These are phyloP conservation scores for Zasmidium angulare DNA, from an alignment of 2,329 filamentous ascomycete species.

Conservation along the genomic window DNA sequence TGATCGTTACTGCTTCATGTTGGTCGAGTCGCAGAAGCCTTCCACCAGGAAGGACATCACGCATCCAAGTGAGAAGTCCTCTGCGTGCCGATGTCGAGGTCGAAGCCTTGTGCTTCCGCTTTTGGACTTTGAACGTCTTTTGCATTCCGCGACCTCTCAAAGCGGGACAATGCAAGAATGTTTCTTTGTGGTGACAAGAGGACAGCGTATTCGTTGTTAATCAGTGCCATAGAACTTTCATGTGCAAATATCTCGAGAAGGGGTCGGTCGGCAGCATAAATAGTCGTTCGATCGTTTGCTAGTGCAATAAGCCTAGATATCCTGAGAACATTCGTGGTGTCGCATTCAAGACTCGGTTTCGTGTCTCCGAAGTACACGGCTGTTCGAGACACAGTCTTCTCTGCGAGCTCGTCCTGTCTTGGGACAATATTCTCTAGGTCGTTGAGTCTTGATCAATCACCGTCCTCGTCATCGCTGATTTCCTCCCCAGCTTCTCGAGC, in stretches of 20 bases:
- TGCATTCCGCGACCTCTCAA: slow-evolving; percentile 6
- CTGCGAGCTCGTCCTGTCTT: neutral
- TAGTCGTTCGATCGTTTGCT: no score
- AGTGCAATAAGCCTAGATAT: no score
- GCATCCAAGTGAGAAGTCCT: neutral
- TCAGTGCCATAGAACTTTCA: no score
- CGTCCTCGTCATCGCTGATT: slow-evolving; percentile 1
- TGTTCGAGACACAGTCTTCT: no score
- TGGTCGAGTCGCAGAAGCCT: neutral
- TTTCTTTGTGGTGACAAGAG: neutral
- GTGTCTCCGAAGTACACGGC: no score
- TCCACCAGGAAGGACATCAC: neutral
- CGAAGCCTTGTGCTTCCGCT: slow-evolving; percentile 4
- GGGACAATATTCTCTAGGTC: neutral
- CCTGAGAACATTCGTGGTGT: no score
- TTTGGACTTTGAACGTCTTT: neutral
- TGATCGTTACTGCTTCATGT: neutral
- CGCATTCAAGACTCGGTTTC: no score
- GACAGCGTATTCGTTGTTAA: no score
- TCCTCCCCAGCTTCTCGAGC: slow-evolving; percentile 54
- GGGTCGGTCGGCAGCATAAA: no score
- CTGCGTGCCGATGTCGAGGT: neutral
- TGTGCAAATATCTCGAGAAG: no score
- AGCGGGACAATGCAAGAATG: neutral
- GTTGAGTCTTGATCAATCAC: neutral